Percentiles rank a stretch among this genome's conserved stretches.
phyloP scores from a whole-genome alignment of 345 rosid species.

The Lenwebbia sp. region DNA sequence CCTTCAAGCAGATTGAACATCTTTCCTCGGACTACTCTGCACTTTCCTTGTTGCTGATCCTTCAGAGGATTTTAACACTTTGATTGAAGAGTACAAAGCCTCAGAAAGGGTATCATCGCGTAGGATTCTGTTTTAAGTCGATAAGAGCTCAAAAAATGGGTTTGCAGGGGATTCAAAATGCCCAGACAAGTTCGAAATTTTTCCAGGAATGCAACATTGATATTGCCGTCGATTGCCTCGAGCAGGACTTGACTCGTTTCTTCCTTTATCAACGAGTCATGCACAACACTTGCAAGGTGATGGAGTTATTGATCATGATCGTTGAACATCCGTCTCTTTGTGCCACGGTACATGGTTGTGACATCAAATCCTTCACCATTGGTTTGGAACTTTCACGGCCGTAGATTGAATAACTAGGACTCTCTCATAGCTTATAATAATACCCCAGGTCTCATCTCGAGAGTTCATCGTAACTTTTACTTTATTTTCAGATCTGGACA shows the following conservation, averaged over 20 bases:
- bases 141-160: neutral
- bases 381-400: neutral
- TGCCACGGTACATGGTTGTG: too few species aligned
- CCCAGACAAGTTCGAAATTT: neutral
- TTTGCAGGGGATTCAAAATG: neutral
- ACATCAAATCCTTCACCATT: neutral
- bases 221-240: neutral
- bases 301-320: neutral
- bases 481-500: fast-evolving
- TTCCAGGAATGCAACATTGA: neutral
- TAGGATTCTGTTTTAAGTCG: neutral
- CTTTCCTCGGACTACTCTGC: neutral
- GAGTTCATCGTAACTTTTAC: neutral
- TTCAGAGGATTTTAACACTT: neutral
- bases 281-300: neutral
- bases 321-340: neutral
- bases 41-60: neutral
- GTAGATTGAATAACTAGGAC: neutral
- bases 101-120: neutral
- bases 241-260: neutral
- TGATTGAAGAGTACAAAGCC: neutral
- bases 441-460: neutral
- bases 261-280: neutral
- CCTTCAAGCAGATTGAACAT: neutral
- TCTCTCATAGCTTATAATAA: neutral